These are phyloP conservation scores for Cercospora sp. DNA, from an alignment of 2,329 filamentous ascomycete species.

Conservation along the genomic window DNA sequence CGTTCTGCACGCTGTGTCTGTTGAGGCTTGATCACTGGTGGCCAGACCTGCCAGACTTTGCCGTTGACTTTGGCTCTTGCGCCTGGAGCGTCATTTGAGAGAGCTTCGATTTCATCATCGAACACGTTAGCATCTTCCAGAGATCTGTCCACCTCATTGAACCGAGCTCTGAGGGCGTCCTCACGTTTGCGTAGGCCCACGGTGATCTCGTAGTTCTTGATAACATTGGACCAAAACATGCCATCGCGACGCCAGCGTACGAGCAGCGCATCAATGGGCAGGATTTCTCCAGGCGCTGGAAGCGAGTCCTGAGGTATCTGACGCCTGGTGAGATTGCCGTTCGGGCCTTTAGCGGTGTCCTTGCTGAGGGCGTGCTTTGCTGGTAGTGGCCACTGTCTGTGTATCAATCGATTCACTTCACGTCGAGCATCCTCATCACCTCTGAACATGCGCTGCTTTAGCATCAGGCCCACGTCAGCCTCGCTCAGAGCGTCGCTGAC, in stretches of 20 bases:
- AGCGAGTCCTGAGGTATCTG: neutral
- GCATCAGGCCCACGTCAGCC: constrained; percentile 3
- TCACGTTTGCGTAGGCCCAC: neutral
- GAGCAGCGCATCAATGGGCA: constrained; percentile 17
- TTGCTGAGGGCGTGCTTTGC: neutral
- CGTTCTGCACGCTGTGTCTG: neutral
- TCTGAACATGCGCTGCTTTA: constrained; percentile 6
- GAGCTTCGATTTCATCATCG: constrained; percentile 10
- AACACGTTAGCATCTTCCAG: constrained; percentile 2
- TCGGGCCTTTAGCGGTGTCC: neutral
- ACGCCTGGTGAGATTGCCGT: neutral
- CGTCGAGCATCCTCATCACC: constrained; percentile 17
- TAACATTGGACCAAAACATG: constrained; percentile 14
- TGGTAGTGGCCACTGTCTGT: neutral
- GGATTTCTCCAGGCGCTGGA: constrained; percentile 2
- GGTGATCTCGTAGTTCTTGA: neutral
- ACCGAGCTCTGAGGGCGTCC: constrained; percentile 13
- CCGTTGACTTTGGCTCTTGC: constrained; percentile 14
- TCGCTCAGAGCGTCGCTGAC: constrained; percentile 14
- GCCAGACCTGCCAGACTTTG: constrained; percentile 11
- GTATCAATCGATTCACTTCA: neutral
- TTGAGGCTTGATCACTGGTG: neutral
- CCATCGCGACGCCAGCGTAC: constrained; percentile 16
- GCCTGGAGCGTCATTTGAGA: constrained; percentile 11
- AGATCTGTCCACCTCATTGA: constrained; percentile 7